phyloP scores from a whole-genome alignment of 371 early-diverging fungal species.

The Mucor indicus region DNA sequence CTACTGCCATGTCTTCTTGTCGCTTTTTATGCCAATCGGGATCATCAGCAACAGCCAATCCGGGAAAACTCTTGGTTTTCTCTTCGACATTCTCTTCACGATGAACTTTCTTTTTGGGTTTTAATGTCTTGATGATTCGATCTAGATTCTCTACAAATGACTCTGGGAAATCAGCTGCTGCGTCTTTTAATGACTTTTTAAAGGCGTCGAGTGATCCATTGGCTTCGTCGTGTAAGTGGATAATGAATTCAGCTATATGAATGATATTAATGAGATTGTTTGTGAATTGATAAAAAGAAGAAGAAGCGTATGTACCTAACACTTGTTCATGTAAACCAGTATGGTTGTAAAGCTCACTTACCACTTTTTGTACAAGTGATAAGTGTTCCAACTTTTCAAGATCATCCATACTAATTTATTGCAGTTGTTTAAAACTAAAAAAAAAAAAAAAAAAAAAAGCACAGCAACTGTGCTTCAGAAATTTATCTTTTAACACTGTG shows the following conservation, averaged over 20 bases:
- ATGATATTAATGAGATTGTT: not conserved
- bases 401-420: conserved; percentile 47
- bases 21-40: conserved; percentile 45
- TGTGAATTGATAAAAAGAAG: not conserved
- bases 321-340: conserved; percentile 89
- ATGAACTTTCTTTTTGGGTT: conserved; percentile 51
- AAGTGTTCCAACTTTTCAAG: conserved; percentile 84
- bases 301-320: conserved; percentile 38
- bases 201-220: conserved; percentile 62
- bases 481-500: too few species aligned
- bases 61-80: conserved; percentile 73
- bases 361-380: conserved; percentile 88
- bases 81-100: conserved; percentile 32
- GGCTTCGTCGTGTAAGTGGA: conserved; percentile 70
- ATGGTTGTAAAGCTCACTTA: conserved; percentile 90
- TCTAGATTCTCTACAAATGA: conserved; percentile 83
- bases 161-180: conserved; percentile 82
- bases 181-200: conserved; percentile 65
- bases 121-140: conserved; percentile 85
- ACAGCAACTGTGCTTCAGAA: not conserved
- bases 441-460: not conserved
- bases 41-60: conserved; percentile 74
- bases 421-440: too few species aligned
- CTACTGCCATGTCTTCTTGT: conserved; percentile 42
- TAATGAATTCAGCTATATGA: conserved; percentile 82